These are phyloP conservation scores for Orbilia quercus DNA, from an alignment of 2,329 filamentous ascomycete genomes.

Conservation along the genomic window DNA sequence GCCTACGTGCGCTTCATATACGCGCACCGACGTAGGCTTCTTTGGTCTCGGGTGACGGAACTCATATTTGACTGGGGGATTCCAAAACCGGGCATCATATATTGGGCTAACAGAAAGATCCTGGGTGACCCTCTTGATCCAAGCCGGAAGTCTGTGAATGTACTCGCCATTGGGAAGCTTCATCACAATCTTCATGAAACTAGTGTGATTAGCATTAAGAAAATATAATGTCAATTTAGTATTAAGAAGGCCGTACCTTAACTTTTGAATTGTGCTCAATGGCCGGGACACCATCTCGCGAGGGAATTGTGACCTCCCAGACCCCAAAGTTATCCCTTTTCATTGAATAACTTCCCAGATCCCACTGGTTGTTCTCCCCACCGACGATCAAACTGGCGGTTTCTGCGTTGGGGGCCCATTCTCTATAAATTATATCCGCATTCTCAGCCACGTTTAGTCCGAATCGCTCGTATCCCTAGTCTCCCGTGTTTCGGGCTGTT, in stretches of 20 bases:
- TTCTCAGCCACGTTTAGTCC: conserved; percentile 84
- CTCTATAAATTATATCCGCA: conserved; percentile 87
- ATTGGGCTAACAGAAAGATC: conserved; percentile 87
- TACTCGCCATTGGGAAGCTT: conserved; percentile 80
- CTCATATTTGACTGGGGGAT: conserved; percentile 81
- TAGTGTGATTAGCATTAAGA: background rate
- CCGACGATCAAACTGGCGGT: conserved; percentile 80
- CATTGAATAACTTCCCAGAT: conserved; percentile 85
- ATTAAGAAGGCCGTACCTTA: conserved; percentile 72
- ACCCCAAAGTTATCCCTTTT: conserved; percentile 84
- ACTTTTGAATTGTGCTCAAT: conserved; percentile 95
- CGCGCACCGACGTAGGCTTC: conserved; percentile 85
- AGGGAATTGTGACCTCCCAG: conserved; percentile 82
- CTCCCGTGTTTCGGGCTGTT: conserved; percentile 2
- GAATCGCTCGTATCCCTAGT: conserved; percentile 83
- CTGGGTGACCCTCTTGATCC: conserved; percentile 98
- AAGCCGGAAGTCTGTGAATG: conserved; percentile 88
- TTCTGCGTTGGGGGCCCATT: conserved; percentile 93
- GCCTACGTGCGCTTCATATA: conserved; percentile 98
- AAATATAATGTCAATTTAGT: background rate
- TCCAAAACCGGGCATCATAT: conserved; percentile 98
- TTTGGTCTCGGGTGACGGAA: conserved; percentile 86
- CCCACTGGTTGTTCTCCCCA: conserved; percentile 76
- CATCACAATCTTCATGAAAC: conserved; percentile 76
- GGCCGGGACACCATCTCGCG: conserved; percentile 77